Evolutionary conservation across 2,329 filamentous ascomycete genomes (phyloP).

Genomic region (Sporothrix phasma): DNA sequence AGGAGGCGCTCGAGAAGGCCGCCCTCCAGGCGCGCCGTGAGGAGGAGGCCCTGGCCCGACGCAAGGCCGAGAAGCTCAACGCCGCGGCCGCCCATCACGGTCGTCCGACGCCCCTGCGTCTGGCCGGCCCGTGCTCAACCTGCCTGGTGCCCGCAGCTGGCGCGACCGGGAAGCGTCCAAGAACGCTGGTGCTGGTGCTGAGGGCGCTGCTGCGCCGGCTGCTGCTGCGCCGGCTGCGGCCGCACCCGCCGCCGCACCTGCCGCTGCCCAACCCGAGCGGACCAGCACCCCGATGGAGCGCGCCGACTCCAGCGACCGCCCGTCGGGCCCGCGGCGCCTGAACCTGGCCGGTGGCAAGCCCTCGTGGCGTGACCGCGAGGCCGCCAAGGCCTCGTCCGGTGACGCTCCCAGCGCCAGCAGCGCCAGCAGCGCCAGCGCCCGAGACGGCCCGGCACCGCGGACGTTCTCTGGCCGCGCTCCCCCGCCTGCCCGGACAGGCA

Average conservation of each 20-base stretch:
- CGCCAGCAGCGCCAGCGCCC: conserved; percentile 10
- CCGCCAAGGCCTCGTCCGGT: conserved; percentile 33
- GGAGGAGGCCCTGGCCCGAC: conserved; percentile 75
- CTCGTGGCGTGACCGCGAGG: conserved; percentile 52
- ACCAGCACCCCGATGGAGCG: conserved; percentile 28
- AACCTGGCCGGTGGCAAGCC: conserved; percentile 40
- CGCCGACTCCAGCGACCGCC: conserved; percentile 35
- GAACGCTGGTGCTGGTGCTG: conserved; percentile 25
- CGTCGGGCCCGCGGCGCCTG: conserved; percentile 42
- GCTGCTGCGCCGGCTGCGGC: not conserved
- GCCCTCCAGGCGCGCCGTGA: conserved; percentile 70
- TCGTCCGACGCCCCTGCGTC: conserved; percentile 31
- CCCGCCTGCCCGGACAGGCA: conserved; percentile 35
- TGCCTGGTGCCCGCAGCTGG: conserved; percentile 54
- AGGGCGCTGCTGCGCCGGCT: conserved; percentile 8
- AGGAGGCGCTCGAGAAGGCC: conserved; percentile 57
- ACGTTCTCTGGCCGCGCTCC: conserved; percentile 31
- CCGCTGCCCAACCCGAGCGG: conserved; percentile 25
- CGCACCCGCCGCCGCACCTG: conserved; percentile 26
- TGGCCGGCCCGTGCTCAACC: conserved; percentile 49
- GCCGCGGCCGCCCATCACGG: not conserved
- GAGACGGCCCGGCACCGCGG: conserved; percentile 22
- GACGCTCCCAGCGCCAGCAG: conserved; percentile 9
- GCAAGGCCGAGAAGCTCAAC: conserved; percentile 51
- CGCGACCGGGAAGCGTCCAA: conserved; percentile 58